Conservation (phyloP, 139 green algal genomes). For the Pleodorina starrii region DNA sequence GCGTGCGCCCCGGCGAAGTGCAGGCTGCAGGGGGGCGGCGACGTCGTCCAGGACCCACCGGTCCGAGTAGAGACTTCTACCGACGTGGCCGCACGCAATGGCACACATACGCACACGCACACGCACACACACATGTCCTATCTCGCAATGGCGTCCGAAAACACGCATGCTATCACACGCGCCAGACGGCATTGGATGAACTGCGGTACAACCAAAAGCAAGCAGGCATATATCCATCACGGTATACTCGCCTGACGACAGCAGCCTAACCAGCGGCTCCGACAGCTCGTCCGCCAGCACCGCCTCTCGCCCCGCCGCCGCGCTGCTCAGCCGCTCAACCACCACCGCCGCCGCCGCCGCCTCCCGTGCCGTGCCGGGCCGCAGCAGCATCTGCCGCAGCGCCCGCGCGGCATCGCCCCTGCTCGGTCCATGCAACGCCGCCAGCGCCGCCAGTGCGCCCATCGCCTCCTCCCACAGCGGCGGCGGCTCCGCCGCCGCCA, state of each 20-base stretch:
- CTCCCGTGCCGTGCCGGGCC: constrained; percentile 27
- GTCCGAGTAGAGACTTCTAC: too few relatives aligned
- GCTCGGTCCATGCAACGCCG: constrained; percentile 18
- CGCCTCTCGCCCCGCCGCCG: constrained; percentile 28
- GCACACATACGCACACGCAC: too few relatives aligned
- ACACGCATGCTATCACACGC: too few relatives aligned
- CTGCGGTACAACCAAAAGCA: too few relatives aligned
- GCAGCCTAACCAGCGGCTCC: constrained; percentile 32
- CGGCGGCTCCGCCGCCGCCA: too few relatives aligned
- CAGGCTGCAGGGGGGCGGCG: too few relatives aligned
- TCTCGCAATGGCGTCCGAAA: too few relatives aligned
- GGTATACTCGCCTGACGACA: neutral
- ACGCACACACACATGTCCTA: too few relatives aligned
- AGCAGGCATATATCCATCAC: neutral
- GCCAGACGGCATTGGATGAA: too few relatives aligned
- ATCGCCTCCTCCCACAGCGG: constrained; percentile 36
- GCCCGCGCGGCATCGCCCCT: neutral
- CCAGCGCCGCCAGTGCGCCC: constrained; percentile 19
- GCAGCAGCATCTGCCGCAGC: constrained; percentile 48
- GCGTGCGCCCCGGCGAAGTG: too few relatives aligned
- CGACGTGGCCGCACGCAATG: too few relatives aligned
- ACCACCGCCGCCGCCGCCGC: constrained; percentile 19
- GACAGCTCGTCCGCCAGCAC: constrained; percentile 43
- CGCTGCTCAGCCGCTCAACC: constrained; percentile 3
- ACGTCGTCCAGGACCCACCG: too few relatives aligned